A percentile compares a stretch with the other conserved stretches of the same genome.
phyloP scores from a whole-genome alignment of 306 rosid species.

The Citrullus amarus region DNA sequence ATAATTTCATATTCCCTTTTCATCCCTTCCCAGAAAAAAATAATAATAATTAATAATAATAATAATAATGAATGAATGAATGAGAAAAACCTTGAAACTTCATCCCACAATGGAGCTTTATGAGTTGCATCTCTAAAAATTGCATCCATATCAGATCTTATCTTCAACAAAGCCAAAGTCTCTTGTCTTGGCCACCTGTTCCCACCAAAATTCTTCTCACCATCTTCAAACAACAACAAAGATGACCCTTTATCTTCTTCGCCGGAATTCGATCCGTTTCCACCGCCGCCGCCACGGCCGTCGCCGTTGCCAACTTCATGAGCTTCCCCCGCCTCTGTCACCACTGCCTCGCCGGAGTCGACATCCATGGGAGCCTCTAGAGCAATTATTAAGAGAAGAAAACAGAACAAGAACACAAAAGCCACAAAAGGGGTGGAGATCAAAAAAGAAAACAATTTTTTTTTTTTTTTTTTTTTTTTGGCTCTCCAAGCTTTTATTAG shows the following conservation, averaged over 20 bases:
- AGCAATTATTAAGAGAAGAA: slow-evolving; percentile 3
- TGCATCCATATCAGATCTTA: slow-evolving; percentile 88
- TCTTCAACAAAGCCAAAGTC: slow-evolving; percentile 71
- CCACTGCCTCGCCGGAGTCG: slow-evolving; percentile 23
- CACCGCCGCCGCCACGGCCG: neutral
- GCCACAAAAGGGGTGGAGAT: neutral
- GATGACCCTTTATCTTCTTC: slow-evolving; percentile 39
- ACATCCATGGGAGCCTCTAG: slow-evolving; percentile 3
- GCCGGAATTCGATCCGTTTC: slow-evolving; percentile 47
- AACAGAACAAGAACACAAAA: slow-evolving; percentile 10
- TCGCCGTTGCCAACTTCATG: neutral
- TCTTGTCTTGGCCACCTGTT: slow-evolving; percentile 93
- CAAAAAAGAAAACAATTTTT: neutral
- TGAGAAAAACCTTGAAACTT: slow-evolving; percentile 49
- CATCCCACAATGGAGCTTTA: slow-evolving; percentile 98
- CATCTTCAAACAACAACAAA: slow-evolving; percentile 20
- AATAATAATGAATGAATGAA: neutral
- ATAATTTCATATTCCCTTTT: neutral
- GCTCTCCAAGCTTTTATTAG: slow-evolving; percentile 1
- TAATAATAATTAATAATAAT: neutral
- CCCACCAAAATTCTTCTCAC: slow-evolving; percentile 66
- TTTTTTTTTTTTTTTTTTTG: neutral
- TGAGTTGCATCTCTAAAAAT: slow-evolving; percentile 78
- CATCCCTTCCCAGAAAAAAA: neutral
- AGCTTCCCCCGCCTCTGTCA: neutral